Percentiles rank a stretch among this genome's conserved stretches.
Evolutionary conservation across 257 asterid species (phyloP).

Genomic region (Solanum raphanifolium): DNA sequence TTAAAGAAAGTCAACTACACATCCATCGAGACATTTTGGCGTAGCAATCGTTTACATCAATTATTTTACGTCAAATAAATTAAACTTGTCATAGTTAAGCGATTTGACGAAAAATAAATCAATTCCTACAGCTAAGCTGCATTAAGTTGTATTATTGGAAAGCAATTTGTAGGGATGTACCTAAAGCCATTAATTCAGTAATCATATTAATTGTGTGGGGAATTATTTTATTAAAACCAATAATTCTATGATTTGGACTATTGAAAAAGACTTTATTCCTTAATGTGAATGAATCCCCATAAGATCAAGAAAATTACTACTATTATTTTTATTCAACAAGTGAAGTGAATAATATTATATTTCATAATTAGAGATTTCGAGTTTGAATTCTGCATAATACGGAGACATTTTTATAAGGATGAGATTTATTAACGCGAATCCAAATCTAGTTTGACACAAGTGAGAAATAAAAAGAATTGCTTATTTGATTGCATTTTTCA

Average conservation of each 20-base stretch:
- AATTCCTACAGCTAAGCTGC: not conserved
- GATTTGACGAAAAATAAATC: not conserved
- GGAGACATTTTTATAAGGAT: not conserved
- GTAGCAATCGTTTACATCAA: too few species aligned
- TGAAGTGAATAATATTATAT: not conserved
- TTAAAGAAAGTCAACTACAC: not conserved
- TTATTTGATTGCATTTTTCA: not conserved
- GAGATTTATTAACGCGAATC: not conserved
- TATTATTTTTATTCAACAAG: too few species aligned
- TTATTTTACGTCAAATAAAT: not conserved
- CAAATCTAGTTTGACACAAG: rapidly evolving
- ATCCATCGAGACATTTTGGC: not conserved
- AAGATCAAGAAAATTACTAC: not conserved
- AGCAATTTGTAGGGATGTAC: not conserved
- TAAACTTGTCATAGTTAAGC: not conserved
- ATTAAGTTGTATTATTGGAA: not conserved
- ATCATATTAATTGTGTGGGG: not conserved
- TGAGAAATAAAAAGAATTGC: not conserved
- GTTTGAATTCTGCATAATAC: rapidly evolving
- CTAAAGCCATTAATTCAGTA: not conserved
- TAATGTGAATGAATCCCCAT: not conserved
- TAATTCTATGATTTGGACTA: not conserved
- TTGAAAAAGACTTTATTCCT: not conserved
- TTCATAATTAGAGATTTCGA: not conserved
- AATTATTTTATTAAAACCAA: not conserved